Conservation (phyloP, 257 asterid species). For the Linderniella brevidens region DNA sequence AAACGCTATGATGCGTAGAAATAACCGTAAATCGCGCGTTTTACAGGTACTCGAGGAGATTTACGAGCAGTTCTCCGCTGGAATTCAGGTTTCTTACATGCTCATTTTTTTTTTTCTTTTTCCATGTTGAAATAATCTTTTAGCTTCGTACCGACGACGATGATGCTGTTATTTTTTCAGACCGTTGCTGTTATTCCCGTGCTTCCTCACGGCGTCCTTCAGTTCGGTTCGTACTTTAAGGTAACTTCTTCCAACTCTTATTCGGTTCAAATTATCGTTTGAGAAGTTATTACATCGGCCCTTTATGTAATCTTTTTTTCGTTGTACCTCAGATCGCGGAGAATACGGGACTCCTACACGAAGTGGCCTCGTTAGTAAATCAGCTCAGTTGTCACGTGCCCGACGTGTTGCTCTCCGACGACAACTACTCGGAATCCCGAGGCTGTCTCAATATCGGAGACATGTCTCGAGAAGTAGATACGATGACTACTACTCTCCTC, state of each 20-base stretch:
- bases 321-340: conserved; percentile 48
- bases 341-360: conserved; percentile 43
- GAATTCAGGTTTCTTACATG: conserved; percentile 56
- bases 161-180: conserved; percentile 20
- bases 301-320: neutral
- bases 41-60: conserved; percentile 61
- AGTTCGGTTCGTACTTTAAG: conserved; percentile 55
- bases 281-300: too few species aligned
- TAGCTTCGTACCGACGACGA: too few species aligned
- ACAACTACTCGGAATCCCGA: conserved; percentile 27
- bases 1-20: neutral
- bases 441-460: conserved; percentile 14
- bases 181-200: conserved; percentile 78
- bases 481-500: neutral
- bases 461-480: conserved; percentile 17
- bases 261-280: neutral
- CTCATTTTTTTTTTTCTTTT: neutral
- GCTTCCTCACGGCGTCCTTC: conserved; percentile 88
- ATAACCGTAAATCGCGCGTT: neutral
- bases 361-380: conserved; percentile 37
- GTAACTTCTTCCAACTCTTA: conserved; percentile 15
- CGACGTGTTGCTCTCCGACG: conserved; percentile 34
- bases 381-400: conserved; percentile 59
- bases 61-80: conserved; percentile 59
- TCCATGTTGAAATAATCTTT: neutral